Percentiles rank a stretch among this genome's conserved stretches.
Conservation (phyloP, 2,329 filamentous ascomycete species). For the Claviceps arundinis region DNA sequence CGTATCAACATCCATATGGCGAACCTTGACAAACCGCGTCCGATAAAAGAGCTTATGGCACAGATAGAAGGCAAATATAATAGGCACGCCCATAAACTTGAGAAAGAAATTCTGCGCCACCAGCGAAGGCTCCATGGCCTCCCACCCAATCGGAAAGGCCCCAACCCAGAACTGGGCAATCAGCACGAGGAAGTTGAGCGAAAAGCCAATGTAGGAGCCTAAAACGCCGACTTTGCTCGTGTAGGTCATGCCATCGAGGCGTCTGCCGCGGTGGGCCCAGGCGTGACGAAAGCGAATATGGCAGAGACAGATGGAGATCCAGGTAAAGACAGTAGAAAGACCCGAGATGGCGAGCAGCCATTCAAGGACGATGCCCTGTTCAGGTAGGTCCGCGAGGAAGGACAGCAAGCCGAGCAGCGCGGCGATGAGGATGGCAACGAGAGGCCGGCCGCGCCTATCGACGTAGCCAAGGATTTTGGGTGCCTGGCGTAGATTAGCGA, state of each 20-base stretch:
- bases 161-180: constrained; percentile 82
- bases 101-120: constrained; percentile 59
- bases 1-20: constrained; percentile 77
- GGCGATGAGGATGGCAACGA: constrained; percentile 58
- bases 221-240: constrained; percentile 61
- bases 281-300: constrained; percentile 83
- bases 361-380: constrained; percentile 52
- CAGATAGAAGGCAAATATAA: constrained; percentile 55
- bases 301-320: constrained; percentile 74
- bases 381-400: constrained; percentile 53
- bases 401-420: constrained; percentile 58
- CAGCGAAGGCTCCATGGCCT: constrained; percentile 25
- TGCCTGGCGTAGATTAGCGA: constrained; percentile 78
- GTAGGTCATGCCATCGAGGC: constrained; percentile 69
- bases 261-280: constrained; percentile 58
- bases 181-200: constrained; percentile 63
- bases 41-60: constrained; percentile 63
- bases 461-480: constrained; percentile 68
- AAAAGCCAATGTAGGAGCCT: constrained; percentile 70
- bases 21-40: constrained; percentile 51
- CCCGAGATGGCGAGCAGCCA: constrained; percentile 71
- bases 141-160: constrained; percentile 57
- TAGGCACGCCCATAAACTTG: constrained; percentile 55
- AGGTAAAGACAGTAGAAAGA: constrained; percentile 63
- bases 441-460: constrained; percentile 67